Conservation (phyloP, 2,329 filamentous ascomycete species). For the Delphinella strobiligena region DNA sequence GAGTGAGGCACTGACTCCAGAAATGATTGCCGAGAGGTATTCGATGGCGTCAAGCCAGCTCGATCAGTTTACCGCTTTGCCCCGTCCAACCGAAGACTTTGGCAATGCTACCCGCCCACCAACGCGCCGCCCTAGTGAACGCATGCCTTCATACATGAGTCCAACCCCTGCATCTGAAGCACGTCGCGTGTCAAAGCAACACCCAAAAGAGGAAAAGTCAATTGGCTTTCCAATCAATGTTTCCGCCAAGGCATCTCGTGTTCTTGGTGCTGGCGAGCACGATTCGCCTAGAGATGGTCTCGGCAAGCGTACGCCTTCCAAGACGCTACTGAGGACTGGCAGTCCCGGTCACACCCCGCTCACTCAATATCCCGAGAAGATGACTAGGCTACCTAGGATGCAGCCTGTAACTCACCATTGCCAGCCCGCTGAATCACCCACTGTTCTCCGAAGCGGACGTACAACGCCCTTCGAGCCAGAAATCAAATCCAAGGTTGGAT, state of each 20-base stretch:
- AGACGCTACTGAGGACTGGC: not conserved
- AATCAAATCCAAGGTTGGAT: too few species aligned
- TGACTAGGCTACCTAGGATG: not conserved
- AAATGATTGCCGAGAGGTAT: not conserved
- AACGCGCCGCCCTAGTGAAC: not conserved
- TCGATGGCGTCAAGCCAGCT: not conserved
- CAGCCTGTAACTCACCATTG: too few species aligned
- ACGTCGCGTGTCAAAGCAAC: too few species aligned
- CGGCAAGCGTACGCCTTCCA: not conserved
- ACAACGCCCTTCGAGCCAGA: too few species aligned
- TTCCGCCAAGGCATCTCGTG: not conserved
- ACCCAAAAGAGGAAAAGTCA: too few species aligned
- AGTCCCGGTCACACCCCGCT: not conserved
- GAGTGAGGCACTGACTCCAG: not conserved
- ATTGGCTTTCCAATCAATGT: too few species aligned
- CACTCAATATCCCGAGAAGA: not conserved
- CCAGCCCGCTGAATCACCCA: too few species aligned
- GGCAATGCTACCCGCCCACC: too few species aligned
- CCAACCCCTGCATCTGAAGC: conserved; percentile 6
- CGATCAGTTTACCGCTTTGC: not conserved
- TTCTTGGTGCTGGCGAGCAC: not conserved
- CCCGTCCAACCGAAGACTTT: not conserved
- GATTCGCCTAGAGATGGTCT: not conserved
- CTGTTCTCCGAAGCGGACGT: too few species aligned
- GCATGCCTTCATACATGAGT: conserved; percentile 5